Evolutionary conservation across 176 grass and related monocot species (phyloP), one percentile per base, ranked within the genome.

Genomic region (Carex kokanica): DNA sequence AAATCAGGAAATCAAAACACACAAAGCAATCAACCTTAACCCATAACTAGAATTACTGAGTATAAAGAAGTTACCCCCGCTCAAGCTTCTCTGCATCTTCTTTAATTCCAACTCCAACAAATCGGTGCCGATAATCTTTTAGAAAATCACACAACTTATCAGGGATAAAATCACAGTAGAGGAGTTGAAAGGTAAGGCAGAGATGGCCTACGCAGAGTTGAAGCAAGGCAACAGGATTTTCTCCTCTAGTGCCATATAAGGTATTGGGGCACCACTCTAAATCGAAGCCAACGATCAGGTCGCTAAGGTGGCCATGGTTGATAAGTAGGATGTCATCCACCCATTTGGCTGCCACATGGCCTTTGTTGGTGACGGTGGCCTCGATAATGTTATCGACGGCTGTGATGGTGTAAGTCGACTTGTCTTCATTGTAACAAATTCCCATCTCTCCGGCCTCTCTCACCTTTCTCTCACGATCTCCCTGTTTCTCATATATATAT

Each of bases 101-200:
- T 55, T 3, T 0, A 38, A 89, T 45, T 3, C 87, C 88, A 20
- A 90, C 82, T 4, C 85, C 85, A 18, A 90, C 78, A 77, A 90
- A 92, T 83, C 13, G 64, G 83, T 85, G 87, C 0, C 81, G 59
- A 2, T 11, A 17, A 69, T 85, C 81, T 27, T 45, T 25, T 12
- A 92, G 36, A 83, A 90, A 85, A 8, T 21, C 0, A 60, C 7
- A 14, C 18, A 92, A 74, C 2, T 5, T 2, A 20, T 4, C 43
- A 0, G 90, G 88, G 32, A 92, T 7, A 60, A 41, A 80, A 74
- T 92, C 88, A 32, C 85, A 78, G 36, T 0, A 81, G 70, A 87
- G n/a, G 82, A 92, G 84, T 86, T 92, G 85, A 86, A 92, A 92
- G 15, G 90, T 16, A 72, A 92, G 83, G 88, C 90, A 83, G 68